These are phyloP conservation scores for Hypericum perforatum DNA, from an alignment of 345 rosid genomes.

Conservation along the genomic window DNA sequence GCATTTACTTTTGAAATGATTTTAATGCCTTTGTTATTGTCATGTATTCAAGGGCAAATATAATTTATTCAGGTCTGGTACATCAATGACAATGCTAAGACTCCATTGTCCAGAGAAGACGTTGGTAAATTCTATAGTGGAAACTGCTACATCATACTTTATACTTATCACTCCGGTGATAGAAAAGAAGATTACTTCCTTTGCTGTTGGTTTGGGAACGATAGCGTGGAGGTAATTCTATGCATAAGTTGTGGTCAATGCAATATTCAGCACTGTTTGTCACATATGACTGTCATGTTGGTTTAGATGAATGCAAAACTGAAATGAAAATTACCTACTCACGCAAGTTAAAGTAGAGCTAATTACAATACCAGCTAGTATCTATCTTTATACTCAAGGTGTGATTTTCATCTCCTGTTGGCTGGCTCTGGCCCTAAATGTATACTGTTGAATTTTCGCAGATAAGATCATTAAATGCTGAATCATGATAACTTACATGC, in stretches of 20 bases:
- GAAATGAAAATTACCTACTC: no score
- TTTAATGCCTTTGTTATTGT: constrained; percentile 5
- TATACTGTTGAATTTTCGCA: no score
- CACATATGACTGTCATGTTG: no score
- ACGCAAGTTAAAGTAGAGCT: no score
- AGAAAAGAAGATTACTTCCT: constrained; percentile 91
- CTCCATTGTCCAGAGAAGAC: constrained; percentile 62
- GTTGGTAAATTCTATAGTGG: constrained; percentile 88
- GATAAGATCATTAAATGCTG: no score
- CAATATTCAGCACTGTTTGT: not conserved
- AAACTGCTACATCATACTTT: constrained; percentile 89
- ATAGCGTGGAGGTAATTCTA: constrained; percentile 70
- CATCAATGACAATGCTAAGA: constrained; percentile 73
- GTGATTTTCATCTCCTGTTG: no score
- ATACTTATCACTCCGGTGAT: constrained; percentile 85
- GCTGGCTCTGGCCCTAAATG: no score
- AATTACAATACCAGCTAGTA: no score
- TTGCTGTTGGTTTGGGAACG: constrained; percentile 91
- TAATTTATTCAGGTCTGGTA: constrained; percentile 65
- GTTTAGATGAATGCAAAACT: no score
- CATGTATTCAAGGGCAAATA: constrained; percentile 1
- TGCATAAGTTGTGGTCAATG: constrained; percentile 1
- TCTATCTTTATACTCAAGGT: no score
- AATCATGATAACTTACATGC: no score
- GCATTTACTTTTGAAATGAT: constrained; percentile 4